Conservation (phyloP, 2,329 filamentous ascomycete genomes). For the Cytospora leucostoma region DNA sequence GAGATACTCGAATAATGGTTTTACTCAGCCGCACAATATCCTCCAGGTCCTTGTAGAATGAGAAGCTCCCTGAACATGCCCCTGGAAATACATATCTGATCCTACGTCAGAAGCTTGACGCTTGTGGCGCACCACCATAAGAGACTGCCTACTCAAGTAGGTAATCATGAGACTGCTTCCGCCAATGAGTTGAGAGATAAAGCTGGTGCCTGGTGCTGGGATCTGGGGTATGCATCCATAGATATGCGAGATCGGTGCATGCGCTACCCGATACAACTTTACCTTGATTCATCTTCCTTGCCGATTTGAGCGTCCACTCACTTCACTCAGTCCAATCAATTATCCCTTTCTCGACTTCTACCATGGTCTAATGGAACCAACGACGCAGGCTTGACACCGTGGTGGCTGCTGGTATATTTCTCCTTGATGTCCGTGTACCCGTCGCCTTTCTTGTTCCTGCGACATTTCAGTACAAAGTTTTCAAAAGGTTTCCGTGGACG, state of each 20-base stretch:
- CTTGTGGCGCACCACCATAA: conserved; percentile 7
- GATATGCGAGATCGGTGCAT: neutral
- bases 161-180: neutral
- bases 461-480: conserved; percentile 59
- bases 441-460: conserved; percentile 59
- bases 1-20: neutral
- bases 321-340: conserved; percentile 49
- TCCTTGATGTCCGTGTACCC: conserved; percentile 70
- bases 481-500: conserved; percentile 64
- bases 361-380: conserved; percentile 64
- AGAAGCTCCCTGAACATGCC: conserved; percentile 4
- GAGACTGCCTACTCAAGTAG: too few relatives aligned
- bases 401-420: conserved; percentile 61
- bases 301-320: conserved; percentile 42
- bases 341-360: conserved; percentile 57
- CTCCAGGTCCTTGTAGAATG: conserved; percentile 11
- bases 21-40: neutral
- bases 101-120: conserved; percentile 9
- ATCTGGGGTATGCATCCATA: neutral
- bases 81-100: neutral
- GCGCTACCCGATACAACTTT: neutral
- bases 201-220: conserved; percentile 17
- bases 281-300: conserved; percentile 27
- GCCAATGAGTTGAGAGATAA: conserved; percentile 18
- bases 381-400: conserved; percentile 61